phyloP scores from a whole-genome alignment of 2,329 filamentous ascomycete species.

The Nothophaeocryptopus gaeumannii region DNA sequence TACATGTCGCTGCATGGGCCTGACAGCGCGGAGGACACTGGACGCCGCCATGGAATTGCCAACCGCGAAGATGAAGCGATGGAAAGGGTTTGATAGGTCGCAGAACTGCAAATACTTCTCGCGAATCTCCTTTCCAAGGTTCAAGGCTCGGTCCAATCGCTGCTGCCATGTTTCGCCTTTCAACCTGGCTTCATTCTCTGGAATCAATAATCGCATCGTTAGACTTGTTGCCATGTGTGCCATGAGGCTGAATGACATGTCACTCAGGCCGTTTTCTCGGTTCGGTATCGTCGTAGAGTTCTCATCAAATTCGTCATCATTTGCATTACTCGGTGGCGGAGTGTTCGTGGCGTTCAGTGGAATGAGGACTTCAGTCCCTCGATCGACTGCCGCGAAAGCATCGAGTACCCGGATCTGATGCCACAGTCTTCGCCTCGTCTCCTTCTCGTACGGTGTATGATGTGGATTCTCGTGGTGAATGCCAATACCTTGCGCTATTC shows the following conservation, averaged over 20 bases:
- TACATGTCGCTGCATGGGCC: slow-evolving; percentile 26
- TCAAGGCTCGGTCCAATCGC: slow-evolving; percentile 25
- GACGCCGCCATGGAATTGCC: slow-evolving; percentile 26
- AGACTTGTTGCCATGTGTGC: slow-evolving; percentile 11
- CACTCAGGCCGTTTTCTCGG: slow-evolving; percentile 23
- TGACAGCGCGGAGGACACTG: slow-evolving; percentile 27
- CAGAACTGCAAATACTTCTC: slow-evolving; percentile 27
- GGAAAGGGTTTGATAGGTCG: slow-evolving; percentile 22
- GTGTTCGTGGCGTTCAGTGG: slow-evolving; percentile 17
- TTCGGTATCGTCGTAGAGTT: slow-evolving; percentile 17
- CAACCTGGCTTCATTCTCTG: slow-evolving; percentile 5
- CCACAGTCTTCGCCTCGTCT: slow-evolving; percentile 32
- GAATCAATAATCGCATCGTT: slow-evolving; percentile 18
- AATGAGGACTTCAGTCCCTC: slow-evolving; percentile 27
- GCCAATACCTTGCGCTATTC: slow-evolving; percentile 30
- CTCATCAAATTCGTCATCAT: slow-evolving; percentile 32
- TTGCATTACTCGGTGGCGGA: slow-evolving; percentile 27
- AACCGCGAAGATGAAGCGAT: slow-evolving; percentile 23
- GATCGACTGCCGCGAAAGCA: slow-evolving; percentile 26
- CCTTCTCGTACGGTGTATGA: slow-evolving; percentile 26
- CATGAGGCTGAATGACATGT: slow-evolving; percentile 29
- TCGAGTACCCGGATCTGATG: slow-evolving; percentile 30
- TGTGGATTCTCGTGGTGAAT: slow-evolving; percentile 26
- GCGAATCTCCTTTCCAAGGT: slow-evolving; percentile 19
- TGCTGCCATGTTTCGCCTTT: slow-evolving; percentile 28